Percentiles rank a stretch among this genome's conserved stretches.
phyloP scores from a whole-genome alignment of 2,329 filamentous ascomycete genomes.

The Lachnellula arida region DNA sequence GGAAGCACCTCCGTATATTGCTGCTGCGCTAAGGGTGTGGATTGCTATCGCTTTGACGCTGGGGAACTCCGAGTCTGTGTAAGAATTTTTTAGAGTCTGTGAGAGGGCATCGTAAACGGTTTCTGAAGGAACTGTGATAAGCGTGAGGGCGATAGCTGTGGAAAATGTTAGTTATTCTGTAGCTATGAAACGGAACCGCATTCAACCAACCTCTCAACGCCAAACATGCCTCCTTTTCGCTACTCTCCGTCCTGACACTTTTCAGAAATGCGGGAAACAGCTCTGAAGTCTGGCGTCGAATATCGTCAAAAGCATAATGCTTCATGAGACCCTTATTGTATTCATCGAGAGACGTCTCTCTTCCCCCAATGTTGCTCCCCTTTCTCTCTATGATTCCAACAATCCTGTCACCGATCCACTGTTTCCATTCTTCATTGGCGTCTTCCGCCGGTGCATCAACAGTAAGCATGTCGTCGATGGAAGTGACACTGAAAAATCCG shows the following conservation, averaged over 20 bases:
- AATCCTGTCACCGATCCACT: slow-evolving; percentile 54
- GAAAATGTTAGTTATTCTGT: slow-evolving; percentile 2
- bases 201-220: slow-evolving; percentile 50
- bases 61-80: slow-evolving; percentile 54
- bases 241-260: slow-evolving; percentile 58
- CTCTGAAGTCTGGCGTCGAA: slow-evolving; percentile 49
- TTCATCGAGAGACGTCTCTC: slow-evolving; percentile 53
- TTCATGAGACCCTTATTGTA: slow-evolving; percentile 57
- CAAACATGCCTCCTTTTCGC: slow-evolving; percentile 56
- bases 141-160: slow-evolving; percentile 55
- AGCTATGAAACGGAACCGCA: neutral
- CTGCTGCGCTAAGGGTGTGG: slow-evolving; percentile 55
- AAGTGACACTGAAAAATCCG: slow-evolving; percentile 33
- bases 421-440: slow-evolving; percentile 50
- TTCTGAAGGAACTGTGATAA: slow-evolving; percentile 58
- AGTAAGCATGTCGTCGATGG: slow-evolving; percentile 46
- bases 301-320: slow-evolving; percentile 56
- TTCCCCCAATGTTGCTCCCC: slow-evolving; percentile 58
- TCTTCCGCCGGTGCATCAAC: slow-evolving; percentile 41
- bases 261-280: slow-evolving; percentile 56
- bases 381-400: slow-evolving; percentile 65
- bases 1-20: slow-evolving; percentile 62
- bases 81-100: slow-evolving; percentile 51
- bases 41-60: slow-evolving; percentile 60
- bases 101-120: slow-evolving; percentile 55